phyloP scores from a whole-genome alignment of 2,329 filamentous ascomycete genomes.

The Aspergillus glaucus region DNA sequence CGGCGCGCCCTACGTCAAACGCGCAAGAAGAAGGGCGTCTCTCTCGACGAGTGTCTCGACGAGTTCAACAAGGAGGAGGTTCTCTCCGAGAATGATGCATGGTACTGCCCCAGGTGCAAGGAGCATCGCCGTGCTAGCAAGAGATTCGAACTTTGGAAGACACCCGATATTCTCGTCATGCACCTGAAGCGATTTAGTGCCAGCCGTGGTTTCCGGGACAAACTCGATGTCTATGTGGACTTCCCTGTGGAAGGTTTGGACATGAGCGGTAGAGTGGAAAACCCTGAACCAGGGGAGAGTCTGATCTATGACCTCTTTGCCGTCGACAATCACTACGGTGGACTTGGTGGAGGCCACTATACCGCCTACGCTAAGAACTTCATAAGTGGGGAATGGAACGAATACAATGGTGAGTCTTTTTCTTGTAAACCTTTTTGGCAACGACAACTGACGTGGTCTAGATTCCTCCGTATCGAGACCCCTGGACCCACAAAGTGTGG shows the following conservation, averaged over 20 bases:
- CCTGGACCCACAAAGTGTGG: slow-evolving; percentile 55
- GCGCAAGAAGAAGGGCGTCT: slow-evolving; percentile 69
- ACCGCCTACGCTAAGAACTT: slow-evolving; percentile 94
- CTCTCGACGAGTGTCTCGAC: slow-evolving; percentile 81
- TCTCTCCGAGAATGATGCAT: slow-evolving; percentile 89
- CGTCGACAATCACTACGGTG: slow-evolving; percentile 92
- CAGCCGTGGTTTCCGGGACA: slow-evolving; percentile 73
- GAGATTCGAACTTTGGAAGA: slow-evolving; percentile 95
- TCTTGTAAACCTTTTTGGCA: not conserved
- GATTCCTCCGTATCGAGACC: slow-evolving; percentile 67
- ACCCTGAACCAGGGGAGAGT: slow-evolving; percentile 72
- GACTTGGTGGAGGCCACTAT: slow-evolving; percentile 90
- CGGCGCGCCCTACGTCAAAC: slow-evolving; percentile 57
- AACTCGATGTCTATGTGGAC: slow-evolving; percentile 83
- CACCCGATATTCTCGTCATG: slow-evolving; percentile 88
- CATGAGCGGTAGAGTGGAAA: slow-evolving; percentile 69
- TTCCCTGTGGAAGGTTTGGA: slow-evolving; percentile 87
- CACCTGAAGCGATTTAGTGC: slow-evolving; percentile 95
- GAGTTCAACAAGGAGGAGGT: slow-evolving; percentile 94
- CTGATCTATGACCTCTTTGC: slow-evolving; percentile 89
- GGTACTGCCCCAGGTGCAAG: slow-evolving; percentile 96
- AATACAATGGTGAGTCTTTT: slow-evolving; percentile 73
- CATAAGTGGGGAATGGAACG: slow-evolving; percentile 82
- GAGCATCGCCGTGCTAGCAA: slow-evolving; percentile 88
- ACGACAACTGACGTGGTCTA: slow-evolving; percentile 29